A percentile compares a stretch with the other conserved stretches of the same genome.
These are phyloP conservation scores for Acarospora socialis DNA, from an alignment of 2,329 filamentous ascomycete genomes.

Conservation along the genomic window DNA sequence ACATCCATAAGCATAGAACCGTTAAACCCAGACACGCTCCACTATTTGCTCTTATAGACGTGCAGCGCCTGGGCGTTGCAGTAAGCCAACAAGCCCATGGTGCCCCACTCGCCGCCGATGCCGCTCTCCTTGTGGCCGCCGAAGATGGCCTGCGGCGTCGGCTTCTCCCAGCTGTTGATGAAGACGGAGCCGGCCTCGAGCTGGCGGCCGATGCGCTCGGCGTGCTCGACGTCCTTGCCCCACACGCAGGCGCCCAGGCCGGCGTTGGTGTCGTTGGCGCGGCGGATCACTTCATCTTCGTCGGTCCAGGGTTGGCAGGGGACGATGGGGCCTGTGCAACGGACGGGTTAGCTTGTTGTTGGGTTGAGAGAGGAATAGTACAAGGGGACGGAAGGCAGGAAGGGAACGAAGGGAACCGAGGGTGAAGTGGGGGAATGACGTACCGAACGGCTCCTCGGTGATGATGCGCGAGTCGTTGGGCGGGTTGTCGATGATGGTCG, in stretches of 20 bases:
- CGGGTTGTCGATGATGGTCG: slow-evolving; percentile 33
- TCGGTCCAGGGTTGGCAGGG: slow-evolving; percentile 31
- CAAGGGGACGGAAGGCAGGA: no score
- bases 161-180: slow-evolving; percentile 38
- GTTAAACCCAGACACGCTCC: no score
- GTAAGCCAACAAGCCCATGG: slow-evolving; percentile 18
- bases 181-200: slow-evolving; percentile 43
- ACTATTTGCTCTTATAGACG: neutral
- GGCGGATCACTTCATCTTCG: slow-evolving; percentile 32
- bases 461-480: slow-evolving; percentile 26
- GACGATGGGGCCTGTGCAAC: slow-evolving; percentile 26
- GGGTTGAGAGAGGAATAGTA: neutral
- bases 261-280: slow-evolving; percentile 35
- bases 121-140: slow-evolving; percentile 23
- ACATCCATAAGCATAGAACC: no score
- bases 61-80: slow-evolving; percentile 14
- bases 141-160: slow-evolving; percentile 29
- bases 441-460: slow-evolving; percentile 37
- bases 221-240: slow-evolving; percentile 34
- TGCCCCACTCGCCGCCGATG: slow-evolving; percentile 21
- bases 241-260: slow-evolving; percentile 43
- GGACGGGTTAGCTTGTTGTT: slow-evolving; percentile 9
- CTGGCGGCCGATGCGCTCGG: slow-evolving; percentile 31
- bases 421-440: neutral
- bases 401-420: no score